Evolutionary conservation across 1,139 yeast species (phyloP).

Genomic region (Spencermartinsiella ligniputridi): DNA sequence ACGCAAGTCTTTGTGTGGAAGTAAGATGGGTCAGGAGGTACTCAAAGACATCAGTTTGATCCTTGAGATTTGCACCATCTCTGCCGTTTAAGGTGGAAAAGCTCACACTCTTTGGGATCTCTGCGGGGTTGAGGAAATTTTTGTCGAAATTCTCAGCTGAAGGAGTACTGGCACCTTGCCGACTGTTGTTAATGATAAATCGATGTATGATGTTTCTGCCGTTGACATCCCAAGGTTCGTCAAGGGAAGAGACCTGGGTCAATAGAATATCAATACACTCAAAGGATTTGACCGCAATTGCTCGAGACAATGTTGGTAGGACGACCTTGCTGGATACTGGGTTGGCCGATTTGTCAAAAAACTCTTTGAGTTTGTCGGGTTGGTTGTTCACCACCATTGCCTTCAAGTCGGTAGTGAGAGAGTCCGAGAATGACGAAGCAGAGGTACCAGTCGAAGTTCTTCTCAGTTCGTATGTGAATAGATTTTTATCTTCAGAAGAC

Average conservation of each 20-base stretch:
- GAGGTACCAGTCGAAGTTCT: conserved; percentile 13
- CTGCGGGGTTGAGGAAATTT: conserved; percentile 43
- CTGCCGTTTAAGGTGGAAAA: conserved; percentile 55
- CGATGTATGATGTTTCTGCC: conserved; percentile 85
- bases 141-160: conserved; percentile 16
- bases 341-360: conserved; percentile 5
- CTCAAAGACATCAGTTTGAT: conserved; percentile 49
- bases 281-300: conserved; percentile 49
- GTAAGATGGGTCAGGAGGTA: conserved; percentile 53
- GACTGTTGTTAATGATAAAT: conserved; percentile 71
- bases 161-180: conserved; percentile 31
- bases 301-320: conserved; percentile 57
- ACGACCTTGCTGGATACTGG: conserved; percentile 37
- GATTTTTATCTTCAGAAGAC: conserved; percentile 8
- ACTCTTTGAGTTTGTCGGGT: conserved; percentile 22
- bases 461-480: conserved; percentile 12
- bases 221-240: conserved; percentile 58
- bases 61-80: conserved; percentile 47
- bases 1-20: conserved; percentile 47
- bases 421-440: conserved; percentile 16
- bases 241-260: conserved; percentile 42
- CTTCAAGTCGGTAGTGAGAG: conserved; percentile 18
- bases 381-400: conserved; percentile 26
- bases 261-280: conserved; percentile 57
- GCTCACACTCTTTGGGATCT: conserved; percentile 43